phyloP scores from a whole-genome alignment of 2,329 filamentous ascomycete species.

The Calcarisporium arbuscula region DNA sequence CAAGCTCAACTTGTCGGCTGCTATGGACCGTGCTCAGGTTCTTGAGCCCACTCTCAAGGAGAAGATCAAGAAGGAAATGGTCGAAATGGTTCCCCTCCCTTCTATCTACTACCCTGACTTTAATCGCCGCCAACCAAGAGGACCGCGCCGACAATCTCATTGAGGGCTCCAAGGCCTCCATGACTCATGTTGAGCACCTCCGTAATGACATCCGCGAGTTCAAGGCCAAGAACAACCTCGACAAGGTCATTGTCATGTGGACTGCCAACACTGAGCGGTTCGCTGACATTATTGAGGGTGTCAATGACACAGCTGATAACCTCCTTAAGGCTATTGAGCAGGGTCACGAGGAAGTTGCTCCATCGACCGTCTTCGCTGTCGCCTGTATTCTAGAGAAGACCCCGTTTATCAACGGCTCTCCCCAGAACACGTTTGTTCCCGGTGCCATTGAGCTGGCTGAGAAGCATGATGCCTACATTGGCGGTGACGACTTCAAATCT shows the following conservation, averaged over 20 bases:
- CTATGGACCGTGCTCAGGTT: conserved; percentile 94
- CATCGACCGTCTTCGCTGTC: conserved; percentile 92
- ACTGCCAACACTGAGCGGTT: conserved; percentile 98
- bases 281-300: conserved; percentile 75
- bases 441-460: conserved; percentile 86
- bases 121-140: conserved; percentile 97
- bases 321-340: conserved; percentile 79
- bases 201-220: conserved; percentile 92
- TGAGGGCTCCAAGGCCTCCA: conserved; percentile 74
- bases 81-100: conserved; percentile 77
- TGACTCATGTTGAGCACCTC: conserved; percentile 85
- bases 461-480: conserved; percentile 82
- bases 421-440: conserved; percentile 97
- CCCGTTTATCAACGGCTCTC: conserved; percentile 98
- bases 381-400: conserved; percentile 84
- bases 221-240: conserved; percentile 75
- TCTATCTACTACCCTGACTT: conserved; percentile 99
- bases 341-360: conserved; percentile 86
- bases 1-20: conserved; percentile 75
- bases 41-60: conserved; percentile 92
- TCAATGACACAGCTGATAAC: conserved; percentile 97
- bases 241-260: conserved; percentile 97
- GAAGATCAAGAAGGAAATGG: conserved; percentile 89
- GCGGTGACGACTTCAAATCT: conserved; percentile 99
- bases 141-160: conserved; percentile 90